Evolutionary conservation across 768 basidiomycete species (phyloP).

Genomic region (Ramaria rubella): DNA sequence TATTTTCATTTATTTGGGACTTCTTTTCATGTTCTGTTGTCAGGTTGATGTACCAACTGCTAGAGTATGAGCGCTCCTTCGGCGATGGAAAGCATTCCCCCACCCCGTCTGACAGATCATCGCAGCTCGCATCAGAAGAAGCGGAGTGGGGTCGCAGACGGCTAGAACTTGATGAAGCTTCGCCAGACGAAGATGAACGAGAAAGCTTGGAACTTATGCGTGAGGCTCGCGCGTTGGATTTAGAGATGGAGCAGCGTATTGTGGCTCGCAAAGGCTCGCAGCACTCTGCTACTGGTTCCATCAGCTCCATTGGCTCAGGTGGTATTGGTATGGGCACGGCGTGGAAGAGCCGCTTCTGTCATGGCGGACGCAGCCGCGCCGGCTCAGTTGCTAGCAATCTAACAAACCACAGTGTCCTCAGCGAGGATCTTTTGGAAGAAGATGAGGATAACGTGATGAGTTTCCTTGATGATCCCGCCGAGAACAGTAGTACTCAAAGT

Average conservation of each 20-base stretch:
- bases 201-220: conserved; percentile 57
- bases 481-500: conserved; percentile 16
- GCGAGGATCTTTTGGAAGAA: conserved; percentile 76
- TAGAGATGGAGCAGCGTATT: conserved; percentile 80
- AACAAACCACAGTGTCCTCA: conserved; percentile 62
- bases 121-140: conserved; percentile 53
- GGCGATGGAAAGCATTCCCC: conserved; percentile 43
- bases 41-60: conserved; percentile 87
- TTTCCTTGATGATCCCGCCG: conserved; percentile 1
- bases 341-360: conserved; percentile 57
- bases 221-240: conserved; percentile 79
- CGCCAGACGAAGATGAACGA: conserved; percentile 41
- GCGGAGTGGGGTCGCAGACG: conserved; percentile 78
- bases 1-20: conserved; percentile 10
- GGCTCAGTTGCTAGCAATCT: conserved; percentile 68
- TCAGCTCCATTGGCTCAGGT: conserved; percentile 21
- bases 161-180: conserved; percentile 48
- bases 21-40: conserved; percentile 17
- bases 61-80: conserved; percentile 82
- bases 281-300: conserved; percentile 38
- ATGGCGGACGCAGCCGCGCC: conserved; percentile 52
- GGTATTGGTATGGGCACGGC: conserved; percentile 62
- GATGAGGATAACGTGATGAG: conserved; percentile 49
- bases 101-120: conserved; percentile 48
- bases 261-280: conserved; percentile 51